These are phyloP conservation scores for Meredithiella fracta DNA, from an alignment of 2,329 filamentous ascomycete species.

Conservation along the genomic window DNA sequence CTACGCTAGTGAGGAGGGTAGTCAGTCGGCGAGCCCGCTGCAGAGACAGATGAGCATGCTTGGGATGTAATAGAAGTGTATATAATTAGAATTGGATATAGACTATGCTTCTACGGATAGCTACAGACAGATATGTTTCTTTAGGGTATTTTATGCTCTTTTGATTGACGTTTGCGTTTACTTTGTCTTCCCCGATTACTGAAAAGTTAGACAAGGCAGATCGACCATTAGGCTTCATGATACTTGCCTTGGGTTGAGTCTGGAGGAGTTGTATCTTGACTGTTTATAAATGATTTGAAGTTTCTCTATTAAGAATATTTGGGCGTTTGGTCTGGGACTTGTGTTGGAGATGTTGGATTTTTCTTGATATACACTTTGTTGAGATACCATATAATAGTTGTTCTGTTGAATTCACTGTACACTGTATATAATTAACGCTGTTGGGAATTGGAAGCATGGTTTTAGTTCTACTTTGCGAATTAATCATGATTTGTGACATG, in stretches of 20 bases:
- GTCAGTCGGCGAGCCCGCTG: constrained; percentile 48
- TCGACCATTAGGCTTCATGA: not conserved
- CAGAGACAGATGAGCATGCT: constrained; percentile 59
- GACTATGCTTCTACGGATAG: not conserved
- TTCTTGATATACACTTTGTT: not conserved
- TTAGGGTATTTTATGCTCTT: constrained; percentile 5
- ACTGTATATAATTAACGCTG: not conserved
- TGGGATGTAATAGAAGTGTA: constrained; percentile 31
- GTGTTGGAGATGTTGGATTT: not conserved
- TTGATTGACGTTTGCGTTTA: not conserved
- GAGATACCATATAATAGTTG: not conserved
- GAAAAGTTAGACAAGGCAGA: too few relatives aligned
- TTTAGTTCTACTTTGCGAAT: too few relatives aligned
- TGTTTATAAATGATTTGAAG: not conserved
- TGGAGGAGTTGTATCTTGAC: not conserved
- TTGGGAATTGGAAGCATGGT: not conserved
- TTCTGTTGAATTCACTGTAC: not conserved
- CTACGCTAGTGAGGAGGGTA: constrained; percentile 58
- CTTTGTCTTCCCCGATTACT: not conserved
- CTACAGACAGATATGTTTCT: constrained; percentile 6
- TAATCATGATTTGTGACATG: too few relatives aligned
- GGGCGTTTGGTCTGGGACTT: not conserved
- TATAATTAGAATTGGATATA: not conserved
- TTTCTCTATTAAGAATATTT: not conserved
- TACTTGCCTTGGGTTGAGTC: not conserved